Evolutionary conservation across 1,284 basidiomycete species (phyloP), one percentile per base, ranked within the genome.

Genomic region (Pseudomicrostroma phylloplanum): DNA sequence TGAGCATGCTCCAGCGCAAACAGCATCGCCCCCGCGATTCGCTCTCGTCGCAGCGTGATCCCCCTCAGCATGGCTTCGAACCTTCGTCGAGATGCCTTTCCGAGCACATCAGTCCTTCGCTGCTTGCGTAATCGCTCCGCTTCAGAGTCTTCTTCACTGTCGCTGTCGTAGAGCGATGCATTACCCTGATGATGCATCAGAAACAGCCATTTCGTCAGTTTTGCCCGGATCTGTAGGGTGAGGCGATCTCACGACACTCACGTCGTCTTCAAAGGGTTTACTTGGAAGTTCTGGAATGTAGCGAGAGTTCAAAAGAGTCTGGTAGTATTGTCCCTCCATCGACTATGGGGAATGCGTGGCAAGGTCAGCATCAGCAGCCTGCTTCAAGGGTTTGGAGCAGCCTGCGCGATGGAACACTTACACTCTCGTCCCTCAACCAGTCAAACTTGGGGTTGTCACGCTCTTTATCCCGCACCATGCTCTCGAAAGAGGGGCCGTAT

Each of bases 1-100:
- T 96, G 91, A 0, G 94, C 92, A 73, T 94, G 91, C 77, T 93
- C 91, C 55, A 98, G 83, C 62, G 92, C 91, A 77, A 97, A 97
- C 13, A 89, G 86, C 92, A 97, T 99, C 64, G 89, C 91, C 21
- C 91, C 84, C 21, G 91, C 96, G 46, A 98, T 87, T 77, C 94
- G 91, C 9, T 90, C 91, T 60, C 92, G 83, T 69, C 89, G 88
- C 2, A 91, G 91, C 13, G 87, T 88, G 71, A 98, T 82, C 6
- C 85, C 86, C 19, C 94, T 86, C 36, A 99, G 83, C 87, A 97
- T 92, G 0, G 87, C 86, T 79, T 92, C 89, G 69, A 98, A 91
- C 42, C 92, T 84, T 59, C 85, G 86, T 42, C 88, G 84, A 13
- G 92, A 89, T 15, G 91, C 81, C 71, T 83, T 85, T 0, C 91